Evolutionary conservation across 345 rosid genomes (phyloP), one percentile per base, ranked within the genome.

Genomic region (Syzygium oleosum): DNA sequence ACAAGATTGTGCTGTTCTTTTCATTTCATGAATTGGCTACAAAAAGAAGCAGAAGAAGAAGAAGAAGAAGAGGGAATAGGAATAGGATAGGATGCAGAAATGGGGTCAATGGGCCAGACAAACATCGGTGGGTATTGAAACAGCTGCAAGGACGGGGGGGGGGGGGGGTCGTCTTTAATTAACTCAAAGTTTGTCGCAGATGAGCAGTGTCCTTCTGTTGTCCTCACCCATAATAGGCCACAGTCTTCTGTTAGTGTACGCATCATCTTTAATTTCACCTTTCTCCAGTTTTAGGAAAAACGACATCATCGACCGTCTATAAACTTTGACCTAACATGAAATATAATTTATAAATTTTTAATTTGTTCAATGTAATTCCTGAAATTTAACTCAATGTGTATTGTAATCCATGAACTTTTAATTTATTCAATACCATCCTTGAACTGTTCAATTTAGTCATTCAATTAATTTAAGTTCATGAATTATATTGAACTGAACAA

Each of bases 11-110:
- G 7, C 21, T 9, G 9, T 17, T 15, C 19, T 8, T 17, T 31
- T 21, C 21, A 4, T 68, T 54, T 73, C 25, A 9, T 34, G 9
- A 34, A 1, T 10, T 73, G 49, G 27, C 27, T 73, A 12, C 2
- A 2, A 9, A 73, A 65, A 2, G 1, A 3, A 0, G 0, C 13
- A n/a, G 3, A 6, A 61, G 29, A 7, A 9, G 12, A 34, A 22
- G 38, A 34, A 2, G 61, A 56, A 4, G 6, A 22, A 12, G 41
- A 41, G 43, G 43, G 43, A 41, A 41, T 41, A 41, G 46, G 46
- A 43, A 43, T 38, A 34, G 83, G 83, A 73, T 38, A 73, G 83
- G 83, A 13, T 19, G 27, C 83, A 38, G 83, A 10, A 68, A 73
- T 68, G 27, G 83, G 83, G 83, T 73, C 49, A 21, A 73, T 19